These are phyloP conservation scores for Microbotryum lychnidis-dioicae DNA, from an alignment of 1,284 basidiomycete genomes.

Conservation along the genomic window DNA sequence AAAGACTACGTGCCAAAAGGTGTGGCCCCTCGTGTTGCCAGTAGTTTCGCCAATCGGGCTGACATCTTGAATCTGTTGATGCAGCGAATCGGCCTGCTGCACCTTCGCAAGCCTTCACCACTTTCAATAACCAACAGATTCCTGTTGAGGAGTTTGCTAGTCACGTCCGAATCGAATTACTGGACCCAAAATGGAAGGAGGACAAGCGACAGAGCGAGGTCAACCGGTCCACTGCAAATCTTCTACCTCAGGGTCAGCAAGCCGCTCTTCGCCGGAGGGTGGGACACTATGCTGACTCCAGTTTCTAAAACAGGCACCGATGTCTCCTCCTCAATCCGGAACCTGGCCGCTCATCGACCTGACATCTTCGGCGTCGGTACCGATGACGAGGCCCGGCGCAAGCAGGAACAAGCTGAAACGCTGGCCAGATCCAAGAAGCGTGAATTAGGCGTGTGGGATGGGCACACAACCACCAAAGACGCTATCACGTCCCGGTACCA, in stretches of 20 bases:
- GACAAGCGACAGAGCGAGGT: slow-evolving; percentile 78
- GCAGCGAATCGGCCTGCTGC: slow-evolving; percentile 8
- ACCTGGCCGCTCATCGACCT: slow-evolving; percentile 80
- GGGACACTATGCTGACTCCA: neutral
- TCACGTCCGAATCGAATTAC: slow-evolving; percentile 95
- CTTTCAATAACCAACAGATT: slow-evolving; percentile 64
- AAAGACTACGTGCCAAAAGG: slow-evolving; percentile 93
- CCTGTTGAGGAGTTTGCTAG: slow-evolving; percentile 90
- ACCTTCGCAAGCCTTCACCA: slow-evolving; percentile 16
- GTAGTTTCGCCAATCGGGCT: neutral
- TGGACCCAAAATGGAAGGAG: slow-evolving; percentile 96
- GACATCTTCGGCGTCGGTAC: slow-evolving; percentile 76
- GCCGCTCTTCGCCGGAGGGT: neutral
- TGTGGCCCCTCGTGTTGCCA: slow-evolving; percentile 44
- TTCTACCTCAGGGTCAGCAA: slow-evolving; percentile 41
- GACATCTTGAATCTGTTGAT: neutral
- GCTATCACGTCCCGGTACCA: slow-evolving; percentile 83
- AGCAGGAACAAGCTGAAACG: slow-evolving; percentile 21
- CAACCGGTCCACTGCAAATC: slow-evolving; percentile 79
- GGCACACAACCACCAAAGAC: slow-evolving; percentile 30
- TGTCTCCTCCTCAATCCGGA: slow-evolving; percentile 80
- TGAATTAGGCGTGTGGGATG: slow-evolving; percentile 30
- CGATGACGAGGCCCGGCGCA: slow-evolving; percentile 25
- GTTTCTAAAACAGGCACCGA: slow-evolving; percentile 54
- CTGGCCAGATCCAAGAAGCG: slow-evolving; percentile 25